A percentile compares a stretch with the other conserved stretches of the same genome.
phyloP scores from a whole-genome alignment of 2,329 filamentous ascomycete species.

The Pestalotiopsis sp. region DNA sequence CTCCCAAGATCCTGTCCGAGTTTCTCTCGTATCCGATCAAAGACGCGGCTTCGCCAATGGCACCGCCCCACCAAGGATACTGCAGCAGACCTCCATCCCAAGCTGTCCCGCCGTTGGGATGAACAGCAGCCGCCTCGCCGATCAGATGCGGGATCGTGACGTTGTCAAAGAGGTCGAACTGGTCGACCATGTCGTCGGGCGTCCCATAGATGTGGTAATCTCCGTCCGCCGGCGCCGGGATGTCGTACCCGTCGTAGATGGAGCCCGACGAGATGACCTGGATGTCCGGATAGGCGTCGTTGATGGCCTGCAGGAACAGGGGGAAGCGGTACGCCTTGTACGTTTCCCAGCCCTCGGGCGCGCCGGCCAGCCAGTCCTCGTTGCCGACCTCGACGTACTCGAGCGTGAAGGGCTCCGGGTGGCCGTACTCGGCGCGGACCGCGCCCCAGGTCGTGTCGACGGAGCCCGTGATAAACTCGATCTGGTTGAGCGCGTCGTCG shows the following conservation, averaged over 20 bases:
- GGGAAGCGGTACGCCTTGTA: conserved; percentile 60
- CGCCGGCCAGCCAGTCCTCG: conserved; percentile 64
- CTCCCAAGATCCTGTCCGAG: conserved; percentile 57
- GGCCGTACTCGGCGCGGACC: conserved; percentile 59
- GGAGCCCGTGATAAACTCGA: conserved; percentile 64
- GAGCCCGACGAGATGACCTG: conserved; percentile 55
- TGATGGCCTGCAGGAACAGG: conserved; percentile 62
- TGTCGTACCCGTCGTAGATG: conserved; percentile 42
- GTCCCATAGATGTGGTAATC: conserved; percentile 56
- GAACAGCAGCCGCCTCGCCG: conserved; percentile 51
- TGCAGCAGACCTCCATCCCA: conserved; percentile 47
- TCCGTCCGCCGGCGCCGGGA: conserved; percentile 44
- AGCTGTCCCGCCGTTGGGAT: conserved; percentile 53
- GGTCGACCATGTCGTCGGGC: conserved; percentile 51
- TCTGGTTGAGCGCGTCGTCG: conserved; percentile 62
- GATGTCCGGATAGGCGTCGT: conserved; percentile 57
- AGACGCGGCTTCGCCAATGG: conserved; percentile 67
- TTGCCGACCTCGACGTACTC: conserved; percentile 69
- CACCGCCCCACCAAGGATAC: conserved; percentile 61
- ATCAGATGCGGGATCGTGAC: conserved; percentile 29
- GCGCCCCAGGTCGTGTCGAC: conserved; percentile 57
- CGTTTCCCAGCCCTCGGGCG: conserved; percentile 46
- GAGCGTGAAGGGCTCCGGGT: conserved; percentile 62
- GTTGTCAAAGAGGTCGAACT: conserved; percentile 58
- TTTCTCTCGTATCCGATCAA: conserved; percentile 69